Conservation (phyloP, 495 filamentous ascomycete genomes). For the Neurospora pannonica region DNA sequence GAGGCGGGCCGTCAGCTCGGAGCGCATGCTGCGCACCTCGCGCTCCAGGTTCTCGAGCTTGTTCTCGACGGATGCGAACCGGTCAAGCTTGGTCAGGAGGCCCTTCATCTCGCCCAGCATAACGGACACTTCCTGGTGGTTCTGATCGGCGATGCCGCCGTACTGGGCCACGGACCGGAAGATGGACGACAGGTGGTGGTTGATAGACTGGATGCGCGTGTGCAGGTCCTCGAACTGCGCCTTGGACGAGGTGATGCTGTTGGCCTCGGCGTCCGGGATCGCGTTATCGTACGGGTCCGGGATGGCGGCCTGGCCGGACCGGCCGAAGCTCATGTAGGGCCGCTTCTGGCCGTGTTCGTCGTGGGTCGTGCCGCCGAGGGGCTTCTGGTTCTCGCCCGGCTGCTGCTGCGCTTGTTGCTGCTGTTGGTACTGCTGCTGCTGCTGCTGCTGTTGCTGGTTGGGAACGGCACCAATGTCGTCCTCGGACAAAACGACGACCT, state of each 20-base stretch:
- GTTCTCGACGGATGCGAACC: constrained; percentile 27
- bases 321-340: constrained; percentile 11
- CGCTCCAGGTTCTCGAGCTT: constrained; percentile 54
- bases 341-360: background rate
- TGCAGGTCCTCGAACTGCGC: constrained; percentile 74
- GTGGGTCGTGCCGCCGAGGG: background rate
- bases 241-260: constrained; percentile 39
- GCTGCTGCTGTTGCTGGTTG: constrained; percentile 26
- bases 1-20: constrained; percentile 33
- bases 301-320: constrained; percentile 9
- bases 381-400: constrained; percentile 4
- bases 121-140: constrained; percentile 45
- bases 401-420: constrained; percentile 19
- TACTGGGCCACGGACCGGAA: constrained; percentile 51
- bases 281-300: constrained; percentile 34
- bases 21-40: constrained; percentile 50
- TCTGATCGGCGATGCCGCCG: constrained; percentile 42
- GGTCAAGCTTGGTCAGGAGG: constrained; percentile 29
- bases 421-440: constrained; percentile 21
- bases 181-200: constrained; percentile 61
- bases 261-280: constrained; percentile 37
- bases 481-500: constrained; percentile 59
- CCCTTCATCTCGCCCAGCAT: constrained; percentile 31
- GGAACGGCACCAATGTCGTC: constrained; percentile 8
- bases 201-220: constrained; percentile 66